Percentiles rank a stretch among this genome's conserved stretches.
These are phyloP conservation scores for Arthonia radiata DNA, from an alignment of 495 filamentous ascomycete genomes.

Conservation along the genomic window DNA sequence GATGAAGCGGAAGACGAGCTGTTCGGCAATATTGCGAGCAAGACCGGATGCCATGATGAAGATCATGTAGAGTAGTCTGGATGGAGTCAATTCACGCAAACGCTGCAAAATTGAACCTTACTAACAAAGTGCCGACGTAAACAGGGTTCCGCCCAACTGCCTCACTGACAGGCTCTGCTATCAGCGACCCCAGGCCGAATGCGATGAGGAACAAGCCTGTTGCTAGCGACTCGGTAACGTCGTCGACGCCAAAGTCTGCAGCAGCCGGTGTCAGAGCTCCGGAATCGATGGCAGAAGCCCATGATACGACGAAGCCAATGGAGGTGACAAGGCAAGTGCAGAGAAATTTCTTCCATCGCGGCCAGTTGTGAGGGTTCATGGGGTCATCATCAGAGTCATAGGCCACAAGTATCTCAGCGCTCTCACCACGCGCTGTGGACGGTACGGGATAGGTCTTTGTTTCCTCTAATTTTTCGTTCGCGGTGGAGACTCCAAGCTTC, in stretches of 20 bases:
- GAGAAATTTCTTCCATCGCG: conserved; percentile 18
- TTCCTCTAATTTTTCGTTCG: no score
- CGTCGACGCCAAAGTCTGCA: conserved; percentile 22
- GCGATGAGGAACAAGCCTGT: conserved; percentile 36
- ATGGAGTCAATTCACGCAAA: no score
- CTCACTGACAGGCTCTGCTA: no score
- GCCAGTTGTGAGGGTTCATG: conserved; percentile 31
- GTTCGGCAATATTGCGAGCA: conserved; percentile 9
- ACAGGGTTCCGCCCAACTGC: conserved; percentile 33
- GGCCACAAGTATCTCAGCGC: no score
- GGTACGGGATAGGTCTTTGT: no score
- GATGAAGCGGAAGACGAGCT: conserved; percentile 13
- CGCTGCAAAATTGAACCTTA: no score
- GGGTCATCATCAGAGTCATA: conserved; percentile 29
- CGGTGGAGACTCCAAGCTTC: no score
- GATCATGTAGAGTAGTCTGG: conserved; percentile 12
- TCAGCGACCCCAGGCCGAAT: conserved; percentile 29
- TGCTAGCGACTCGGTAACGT: conserved; percentile 26
- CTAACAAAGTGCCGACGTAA: conserved; percentile 27
- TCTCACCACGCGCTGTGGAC: no score
- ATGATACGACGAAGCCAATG: conserved; percentile 24
- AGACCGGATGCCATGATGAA: conserved; percentile 13
- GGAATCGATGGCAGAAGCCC: conserved; percentile 27
- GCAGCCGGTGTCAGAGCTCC: conserved; percentile 20
- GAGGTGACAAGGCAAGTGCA: no score